Evolutionary conservation across 2,329 filamentous ascomycete species (phyloP), one percentile per base, ranked within the genome.

Genomic region (Knufia fluminis): DNA sequence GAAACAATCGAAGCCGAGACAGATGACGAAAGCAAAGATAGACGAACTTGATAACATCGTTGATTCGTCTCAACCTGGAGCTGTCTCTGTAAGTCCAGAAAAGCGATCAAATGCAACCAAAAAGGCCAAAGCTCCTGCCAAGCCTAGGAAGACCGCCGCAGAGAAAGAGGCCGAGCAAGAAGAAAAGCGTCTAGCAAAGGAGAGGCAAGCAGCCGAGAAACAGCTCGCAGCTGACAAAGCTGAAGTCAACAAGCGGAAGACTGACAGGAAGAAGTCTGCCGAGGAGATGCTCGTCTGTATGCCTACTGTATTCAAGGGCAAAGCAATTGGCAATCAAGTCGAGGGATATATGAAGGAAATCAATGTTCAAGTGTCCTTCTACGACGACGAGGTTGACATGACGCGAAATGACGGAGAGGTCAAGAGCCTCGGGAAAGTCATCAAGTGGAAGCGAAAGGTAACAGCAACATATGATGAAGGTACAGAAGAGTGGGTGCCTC

Each of bases 211-310:
- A 0, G 67, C 69, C 4, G 79, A 87, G 55, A 86, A 83, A 58
- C 76, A 82, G 54, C 71, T 72, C 2, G 79, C 78, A 9, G 77
- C 78, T 4, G 83, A 86, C 6, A 67, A 90, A 19, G 79, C 79
- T 2, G 80, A 86, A 54, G 84, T 81, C 36, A 91, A 91, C 66
- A 87, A 83, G 59, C 67, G 82, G 8, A 79, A 80, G 46, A 80
- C 78, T 0, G 81, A 88, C 66, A 88, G 86, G 67, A 87, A 86
- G 57, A 69, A 81, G 0, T 84, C 85, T 0, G 78, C 80, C 0
- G 76, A 76, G 0, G 85, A 92, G 63, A 91, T 92, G 85, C 82
- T 91, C 45, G 73, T 88, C 1, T 78, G 86, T 57, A 68, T 91
- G 20, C 77, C 85, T 0, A 65, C 67, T 0, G 74, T 73, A 1